Conservation (phyloP, 345 rosid genomes). For the Eucalyptus leucophloia region DNA sequence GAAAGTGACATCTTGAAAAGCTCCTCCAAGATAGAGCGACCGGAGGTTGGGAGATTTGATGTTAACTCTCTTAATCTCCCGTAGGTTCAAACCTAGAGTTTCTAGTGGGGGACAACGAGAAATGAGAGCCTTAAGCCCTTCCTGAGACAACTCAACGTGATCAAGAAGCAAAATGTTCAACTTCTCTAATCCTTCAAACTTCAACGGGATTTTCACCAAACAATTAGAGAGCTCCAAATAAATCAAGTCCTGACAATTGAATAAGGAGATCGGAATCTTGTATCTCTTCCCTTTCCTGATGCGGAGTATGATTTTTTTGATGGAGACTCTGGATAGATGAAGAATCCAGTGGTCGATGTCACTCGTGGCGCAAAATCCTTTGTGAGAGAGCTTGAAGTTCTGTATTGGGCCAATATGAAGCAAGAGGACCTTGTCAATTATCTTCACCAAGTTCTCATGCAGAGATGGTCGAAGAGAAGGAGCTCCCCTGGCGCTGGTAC, state of each 20-base stretch:
- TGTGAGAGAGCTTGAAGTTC: conserved; percentile 54
- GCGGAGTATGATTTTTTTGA: conserved; percentile 42
- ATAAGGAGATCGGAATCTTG: background rate
- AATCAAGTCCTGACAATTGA: background rate
- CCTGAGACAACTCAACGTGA: background rate
- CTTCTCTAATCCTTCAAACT: background rate
- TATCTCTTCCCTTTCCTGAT: conserved; percentile 31
- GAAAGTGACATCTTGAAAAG: background rate
- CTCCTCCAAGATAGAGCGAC: background rate
- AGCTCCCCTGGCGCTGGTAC: conserved; percentile 12
- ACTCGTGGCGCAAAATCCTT: conserved; percentile 30
- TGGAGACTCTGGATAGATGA: conserved; percentile 26
- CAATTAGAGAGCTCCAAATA: background rate
- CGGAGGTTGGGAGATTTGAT: background rate
- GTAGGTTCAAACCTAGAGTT: background rate
- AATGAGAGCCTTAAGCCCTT: background rate
- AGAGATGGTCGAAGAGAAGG: too few relatives aligned
- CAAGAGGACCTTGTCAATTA: conserved; percentile 42
- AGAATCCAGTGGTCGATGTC: conserved; percentile 61
- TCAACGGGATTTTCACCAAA: background rate
- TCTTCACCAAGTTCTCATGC: conserved; percentile 23
- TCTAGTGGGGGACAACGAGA: background rate
- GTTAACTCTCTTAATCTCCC: background rate
- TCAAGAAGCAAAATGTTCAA: background rate
- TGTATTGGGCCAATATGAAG: conserved; percentile 41